phyloP scores from a whole-genome alignment of 2,329 filamentous ascomycete genomes.

The Akanthomyces lecanii region DNA sequence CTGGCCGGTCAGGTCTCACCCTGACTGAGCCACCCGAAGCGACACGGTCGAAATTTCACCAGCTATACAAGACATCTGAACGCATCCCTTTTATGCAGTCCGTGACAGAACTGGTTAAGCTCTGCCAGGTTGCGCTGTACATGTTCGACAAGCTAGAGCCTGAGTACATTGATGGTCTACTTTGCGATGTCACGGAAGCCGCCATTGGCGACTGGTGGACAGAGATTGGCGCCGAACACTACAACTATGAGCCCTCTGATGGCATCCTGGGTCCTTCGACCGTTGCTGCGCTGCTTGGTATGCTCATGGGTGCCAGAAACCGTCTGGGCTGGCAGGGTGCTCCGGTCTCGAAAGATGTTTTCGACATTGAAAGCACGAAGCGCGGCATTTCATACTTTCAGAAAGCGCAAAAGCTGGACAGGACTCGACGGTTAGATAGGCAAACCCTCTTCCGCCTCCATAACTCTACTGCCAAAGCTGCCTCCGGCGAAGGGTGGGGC shows the following conservation, averaged over 20 bases:
- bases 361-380: conserved; percentile 79
- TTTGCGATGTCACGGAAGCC: conserved; percentile 89
- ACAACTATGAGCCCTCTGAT: conserved; percentile 88
- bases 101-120: conserved; percentile 82
- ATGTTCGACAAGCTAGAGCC: conserved; percentile 84
- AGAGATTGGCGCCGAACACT: conserved; percentile 85
- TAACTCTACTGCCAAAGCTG: conserved; percentile 81
- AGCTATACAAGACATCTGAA: conserved; percentile 84
- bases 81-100: conserved; percentile 72
- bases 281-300: conserved; percentile 79
- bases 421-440: conserved; percentile 74
- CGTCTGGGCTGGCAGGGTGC: conserved; percentile 79
- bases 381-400: conserved; percentile 84
- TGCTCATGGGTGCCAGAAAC: conserved; percentile 86
- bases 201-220: conserved; percentile 95
- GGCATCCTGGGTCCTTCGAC: conserved; percentile 90
- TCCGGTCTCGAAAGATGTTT: conserved; percentile 84
- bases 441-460: conserved; percentile 79
- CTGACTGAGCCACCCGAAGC: conserved; percentile 73
- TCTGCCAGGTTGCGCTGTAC: conserved; percentile 84
- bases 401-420: conserved; percentile 76
- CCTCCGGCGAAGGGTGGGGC: conserved; percentile 83
- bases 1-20: conserved; percentile 80
- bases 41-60: conserved; percentile 85
- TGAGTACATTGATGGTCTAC: conserved; percentile 83